Evolutionary conservation across 225 moss, liverwort and hornwort genomes (phyloP).

Genomic region (Marchantia polymorpha): DNA sequence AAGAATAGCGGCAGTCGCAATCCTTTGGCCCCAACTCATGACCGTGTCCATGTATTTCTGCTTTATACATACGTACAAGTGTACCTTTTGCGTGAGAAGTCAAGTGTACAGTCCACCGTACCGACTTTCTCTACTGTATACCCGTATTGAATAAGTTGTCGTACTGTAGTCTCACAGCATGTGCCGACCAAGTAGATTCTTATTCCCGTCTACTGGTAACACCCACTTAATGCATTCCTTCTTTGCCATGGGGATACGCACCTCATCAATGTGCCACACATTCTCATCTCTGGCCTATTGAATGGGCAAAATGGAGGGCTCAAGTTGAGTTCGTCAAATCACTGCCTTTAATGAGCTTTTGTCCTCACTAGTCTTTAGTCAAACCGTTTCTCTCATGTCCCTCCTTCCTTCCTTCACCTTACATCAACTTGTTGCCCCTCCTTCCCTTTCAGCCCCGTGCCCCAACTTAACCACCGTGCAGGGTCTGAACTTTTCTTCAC

Average conservation of each 20-base stretch:
- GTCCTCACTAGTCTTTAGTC: not conserved
- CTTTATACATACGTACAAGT: not conserved
- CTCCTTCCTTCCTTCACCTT: not conserved
- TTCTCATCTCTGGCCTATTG: not conserved
- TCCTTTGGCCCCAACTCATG: not conserved
- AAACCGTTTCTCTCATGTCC: not conserved
- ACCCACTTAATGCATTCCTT: not conserved
- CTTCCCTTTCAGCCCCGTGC: not conserved
- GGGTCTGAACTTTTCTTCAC: not conserved
- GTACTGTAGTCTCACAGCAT: not conserved
- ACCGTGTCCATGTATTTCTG: not conserved
- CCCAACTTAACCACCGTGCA: not conserved
- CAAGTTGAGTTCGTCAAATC: not conserved
- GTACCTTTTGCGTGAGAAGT: too few species aligned
- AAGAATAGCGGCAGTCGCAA: not conserved
- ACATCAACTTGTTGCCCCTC: not conserved
- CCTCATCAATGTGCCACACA: slow-evolving; percentile 1
- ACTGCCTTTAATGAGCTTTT: not conserved
- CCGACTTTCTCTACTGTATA: too few species aligned
- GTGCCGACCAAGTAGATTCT: slow-evolving; percentile 3
- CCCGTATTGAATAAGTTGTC: not conserved
- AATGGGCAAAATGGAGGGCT: not conserved
- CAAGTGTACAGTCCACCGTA: not conserved
- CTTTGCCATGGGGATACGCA: not conserved
- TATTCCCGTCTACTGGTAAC: not conserved